Evolutionary conservation across 129 eudicot species (phyloP).

Genomic region (Lactuca saligna): DNA sequence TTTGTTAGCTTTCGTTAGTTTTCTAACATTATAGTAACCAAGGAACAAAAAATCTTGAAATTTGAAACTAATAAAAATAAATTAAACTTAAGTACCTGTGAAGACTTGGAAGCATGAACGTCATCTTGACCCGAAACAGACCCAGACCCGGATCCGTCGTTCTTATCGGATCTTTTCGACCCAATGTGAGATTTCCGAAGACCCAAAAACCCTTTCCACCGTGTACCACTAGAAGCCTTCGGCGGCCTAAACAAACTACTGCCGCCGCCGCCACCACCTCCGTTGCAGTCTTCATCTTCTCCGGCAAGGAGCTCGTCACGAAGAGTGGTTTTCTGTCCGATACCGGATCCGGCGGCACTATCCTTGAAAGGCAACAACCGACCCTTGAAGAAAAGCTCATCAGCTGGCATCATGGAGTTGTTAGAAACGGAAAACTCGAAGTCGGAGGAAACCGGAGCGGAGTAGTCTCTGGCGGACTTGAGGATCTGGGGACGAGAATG

Average conservation of each 20-base stretch:
- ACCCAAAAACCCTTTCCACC: conserved; percentile 86
- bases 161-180: conserved; percentile 57
- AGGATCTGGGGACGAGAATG: conserved; percentile 29
- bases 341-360: conserved; percentile 16
- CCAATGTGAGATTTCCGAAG: conserved; percentile 69
- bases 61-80: neutral
- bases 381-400: conserved; percentile 75
- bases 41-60: neutral
- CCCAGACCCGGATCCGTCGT: conserved; percentile 25
- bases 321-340: conserved; percentile 44
- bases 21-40: neutral
- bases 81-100: conserved; percentile 30
- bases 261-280: neutral
- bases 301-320: conserved; percentile 75
- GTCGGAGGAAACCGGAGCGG: conserved; percentile 62
- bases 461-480: conserved; percentile 25
- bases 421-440: conserved; percentile 73
- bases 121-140: conserved; percentile 29
- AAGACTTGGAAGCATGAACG: conserved; percentile 24
- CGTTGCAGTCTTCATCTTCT: conserved; percentile 40
- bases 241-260: conserved; percentile 56
- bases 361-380: conserved; percentile 69
- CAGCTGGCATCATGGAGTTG: conserved; percentile 72
- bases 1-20: neutral
- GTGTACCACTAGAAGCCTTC: conserved; percentile 39